Percentiles rank a stretch among this genome's conserved stretches.
Conservation (phyloP, 2,329 filamentous ascomycete genomes). For the Epicoccum sorghinum region DNA sequence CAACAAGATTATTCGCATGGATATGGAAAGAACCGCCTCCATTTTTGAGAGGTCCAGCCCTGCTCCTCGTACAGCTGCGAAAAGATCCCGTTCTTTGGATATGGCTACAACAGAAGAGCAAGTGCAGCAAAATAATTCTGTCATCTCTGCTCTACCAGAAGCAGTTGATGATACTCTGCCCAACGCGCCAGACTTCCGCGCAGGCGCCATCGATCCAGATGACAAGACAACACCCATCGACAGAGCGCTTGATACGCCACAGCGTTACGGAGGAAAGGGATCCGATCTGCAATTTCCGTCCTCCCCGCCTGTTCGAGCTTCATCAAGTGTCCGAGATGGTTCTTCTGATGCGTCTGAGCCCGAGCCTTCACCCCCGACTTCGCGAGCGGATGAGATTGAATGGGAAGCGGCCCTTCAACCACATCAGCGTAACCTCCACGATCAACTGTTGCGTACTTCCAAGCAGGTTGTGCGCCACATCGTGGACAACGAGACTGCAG, state of each 20-base stretch:
- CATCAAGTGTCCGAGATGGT: conserved; percentile 36
- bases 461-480: conserved; percentile 54
- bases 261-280: background rate
- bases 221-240: conserved; percentile 15
- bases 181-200: background rate
- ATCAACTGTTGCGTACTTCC: conserved; percentile 48
- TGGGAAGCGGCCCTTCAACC: conserved; percentile 49
- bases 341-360: conserved; percentile 32
- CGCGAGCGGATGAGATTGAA: conserved; percentile 39
- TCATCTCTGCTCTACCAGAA: conserved; percentile 10
- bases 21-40: too few relatives aligned
- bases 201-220: conserved; percentile 7
- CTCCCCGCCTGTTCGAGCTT: conserved; percentile 27
- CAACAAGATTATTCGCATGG: background rate
- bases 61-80: background rate
- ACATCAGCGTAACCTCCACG: conserved; percentile 48
- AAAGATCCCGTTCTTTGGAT: background rate
- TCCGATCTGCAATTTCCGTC: conserved; percentile 26
- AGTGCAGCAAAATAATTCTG: conserved; percentile 2
- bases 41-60: background rate
- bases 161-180: conserved; percentile 13
- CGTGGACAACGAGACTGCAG: conserved; percentile 53
- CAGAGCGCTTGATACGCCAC: background rate
- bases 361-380: conserved; percentile 25
- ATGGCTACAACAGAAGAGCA: background rate